These are phyloP conservation scores for Globisporangium canariense DNA, from an alignment of 352 stramenopile genomes.

Conservation along the genomic window DNA sequence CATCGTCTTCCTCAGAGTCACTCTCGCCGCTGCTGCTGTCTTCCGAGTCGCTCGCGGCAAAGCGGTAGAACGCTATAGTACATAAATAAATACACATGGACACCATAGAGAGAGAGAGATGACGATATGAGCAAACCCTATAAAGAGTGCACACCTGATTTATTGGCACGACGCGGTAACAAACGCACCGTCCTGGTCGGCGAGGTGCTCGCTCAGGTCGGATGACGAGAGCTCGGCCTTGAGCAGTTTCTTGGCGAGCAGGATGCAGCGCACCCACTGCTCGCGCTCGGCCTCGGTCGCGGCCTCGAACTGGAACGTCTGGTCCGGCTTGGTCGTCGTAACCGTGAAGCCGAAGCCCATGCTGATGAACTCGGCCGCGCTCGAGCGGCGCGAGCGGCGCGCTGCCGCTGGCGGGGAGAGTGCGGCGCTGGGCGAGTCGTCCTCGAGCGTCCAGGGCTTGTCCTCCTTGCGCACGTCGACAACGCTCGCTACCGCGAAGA, in stretches of 20 bases:
- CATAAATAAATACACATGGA: not conserved
- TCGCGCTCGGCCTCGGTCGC: slow-evolving; percentile 30
- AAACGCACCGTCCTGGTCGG: slow-evolving; percentile 20
- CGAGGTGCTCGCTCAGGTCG: slow-evolving; percentile 4
- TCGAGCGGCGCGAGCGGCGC: slow-evolving; percentile 19
- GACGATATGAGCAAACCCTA: not conserved
- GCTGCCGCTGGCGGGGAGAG: slow-evolving; percentile 14
- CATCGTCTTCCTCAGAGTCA: slow-evolving; percentile 2
- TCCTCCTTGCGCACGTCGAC: slow-evolving; percentile 28
- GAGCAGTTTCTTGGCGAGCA: slow-evolving; percentile 36
- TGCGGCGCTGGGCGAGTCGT: slow-evolving; percentile 10
- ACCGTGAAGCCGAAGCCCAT: slow-evolving; percentile 36
- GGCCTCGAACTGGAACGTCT: slow-evolving; percentile 38
- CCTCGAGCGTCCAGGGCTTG: slow-evolving; percentile 18
- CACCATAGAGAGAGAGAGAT: not conserved
- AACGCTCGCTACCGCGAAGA: slow-evolving; percentile 36
- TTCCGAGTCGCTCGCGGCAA: slow-evolving; percentile 49
- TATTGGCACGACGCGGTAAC: not conserved
- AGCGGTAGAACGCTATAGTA: slow-evolving; percentile 40
- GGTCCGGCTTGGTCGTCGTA: slow-evolving; percentile 22
- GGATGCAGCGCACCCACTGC: slow-evolving; percentile 44
- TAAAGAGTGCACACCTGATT: not conserved
- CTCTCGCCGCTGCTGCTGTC: slow-evolving; percentile 31
- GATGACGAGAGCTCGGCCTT: slow-evolving; percentile 7
- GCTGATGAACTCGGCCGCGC: slow-evolving; percentile 18